Base-by-base conservation (phyloP, 805 yeast genomes). In the Wickerhamomyces pijperi region DNA sequence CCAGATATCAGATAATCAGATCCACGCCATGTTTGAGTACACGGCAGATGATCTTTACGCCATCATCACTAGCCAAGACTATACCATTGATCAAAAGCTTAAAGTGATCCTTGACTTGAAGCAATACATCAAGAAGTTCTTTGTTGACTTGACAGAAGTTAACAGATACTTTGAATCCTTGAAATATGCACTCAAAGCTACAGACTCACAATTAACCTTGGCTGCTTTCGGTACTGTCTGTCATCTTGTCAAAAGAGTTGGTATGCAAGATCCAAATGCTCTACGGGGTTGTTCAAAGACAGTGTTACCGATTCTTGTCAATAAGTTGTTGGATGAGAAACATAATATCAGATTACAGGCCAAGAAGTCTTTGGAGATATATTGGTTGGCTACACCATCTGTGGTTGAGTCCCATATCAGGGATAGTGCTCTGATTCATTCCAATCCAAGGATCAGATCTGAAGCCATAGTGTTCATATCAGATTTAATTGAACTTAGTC, bases 171-270 rank as follows among this genome's bases (percentile, higher is more conserved):
- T 74, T 40, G 74, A 74, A 36, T 63, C 75, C 0, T 55, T 77
- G 35, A 57, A 68, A 8, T 47, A 62, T 3, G 78, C 73, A 2
- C 63, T 61, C 34, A 68, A 65, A 39, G 58, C 64, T 4, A 46
- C 55, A 3, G 65, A 64, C 36, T 39, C 56, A 28, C 53, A 64
- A 11, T 61, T 74, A 16, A 64, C 64, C 42, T 43, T 63, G 1
- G 39, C 56, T 18, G 64, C 74, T 3, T 74, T 76, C 48, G 66
- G 74, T 21, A 65, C 74, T 1, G 51, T 74, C 4, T 73, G 77
- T 36, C 80, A 76, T 48, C 54, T 76, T 38, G 67, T 76, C 23
- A 76, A 74, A 42, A 57, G 82, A 17, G 71, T 76, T 5, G 68
- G 75, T 36, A 70, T 74, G 55, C 82, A 76, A 54, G 79, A 75